Conservation (phyloP, 805 yeast species). For the Candida golubevii region DNA sequence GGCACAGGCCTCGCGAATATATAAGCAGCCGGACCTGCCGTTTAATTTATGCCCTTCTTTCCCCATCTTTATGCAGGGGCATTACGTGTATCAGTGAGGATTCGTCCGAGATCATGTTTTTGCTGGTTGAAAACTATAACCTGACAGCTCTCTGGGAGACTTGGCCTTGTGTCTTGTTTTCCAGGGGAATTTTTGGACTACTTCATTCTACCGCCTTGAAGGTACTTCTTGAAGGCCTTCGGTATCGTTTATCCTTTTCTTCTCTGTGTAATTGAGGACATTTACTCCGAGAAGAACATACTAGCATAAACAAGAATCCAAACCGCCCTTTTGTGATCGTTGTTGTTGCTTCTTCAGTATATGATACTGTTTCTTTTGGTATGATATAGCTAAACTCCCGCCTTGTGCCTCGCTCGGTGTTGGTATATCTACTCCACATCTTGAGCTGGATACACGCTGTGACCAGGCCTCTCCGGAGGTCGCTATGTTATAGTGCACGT, state of each 20-base stretch:
- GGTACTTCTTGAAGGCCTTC: slow-evolving; percentile 33
- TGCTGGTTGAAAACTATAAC: slow-evolving; percentile 99
- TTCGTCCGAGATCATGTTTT: slow-evolving; percentile 99
- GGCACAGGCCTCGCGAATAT: slow-evolving; percentile 4
- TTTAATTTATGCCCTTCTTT: slow-evolving; percentile 19
- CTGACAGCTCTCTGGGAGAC: slow-evolving; percentile 72
- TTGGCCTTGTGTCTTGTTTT: slow-evolving; percentile 41
- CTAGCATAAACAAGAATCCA: not conserved
- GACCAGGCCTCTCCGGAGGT: too few species aligned
- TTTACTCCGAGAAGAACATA: slow-evolving; percentile 11
- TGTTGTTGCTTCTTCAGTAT: not conserved
- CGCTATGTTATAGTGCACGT: slow-evolving; percentile 10
- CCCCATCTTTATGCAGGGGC: slow-evolving; percentile 99
- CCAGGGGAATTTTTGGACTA: slow-evolving; percentile 75
- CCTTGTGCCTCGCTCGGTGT: slow-evolving; percentile 50
- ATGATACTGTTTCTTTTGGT: too few species aligned
- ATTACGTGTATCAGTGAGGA: slow-evolving; percentile 99
- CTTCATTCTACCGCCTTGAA: slow-evolving; percentile 5
- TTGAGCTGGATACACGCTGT: slow-evolving; percentile 41
- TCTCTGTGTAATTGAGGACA: slow-evolving; percentile 26
- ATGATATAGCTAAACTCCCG: slow-evolving; percentile 9
- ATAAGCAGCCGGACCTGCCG: slow-evolving; percentile 10
- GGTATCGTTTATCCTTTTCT: slow-evolving; percentile 9
- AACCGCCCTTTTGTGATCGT: not conserved
- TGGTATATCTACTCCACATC: slow-evolving; percentile 25